phyloP scores from a whole-genome alignment of 306 rosid genomes.

The Pyrus communis region DNA sequence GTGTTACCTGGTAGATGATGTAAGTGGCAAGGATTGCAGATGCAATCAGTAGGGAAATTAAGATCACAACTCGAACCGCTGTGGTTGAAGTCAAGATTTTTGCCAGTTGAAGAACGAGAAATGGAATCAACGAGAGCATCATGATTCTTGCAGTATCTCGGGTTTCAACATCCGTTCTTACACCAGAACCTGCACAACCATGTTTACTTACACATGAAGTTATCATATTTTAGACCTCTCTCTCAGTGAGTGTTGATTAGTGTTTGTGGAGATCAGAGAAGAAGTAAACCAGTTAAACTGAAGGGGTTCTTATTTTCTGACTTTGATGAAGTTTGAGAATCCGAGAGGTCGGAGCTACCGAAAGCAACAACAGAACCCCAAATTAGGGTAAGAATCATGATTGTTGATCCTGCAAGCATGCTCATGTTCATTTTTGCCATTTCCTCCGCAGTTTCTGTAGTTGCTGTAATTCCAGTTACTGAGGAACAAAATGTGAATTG shows the following conservation, averaged over 20 bases:
- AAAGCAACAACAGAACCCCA: constrained; percentile 32
- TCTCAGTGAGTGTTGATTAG: background rate
- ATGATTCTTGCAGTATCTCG: constrained; percentile 22
- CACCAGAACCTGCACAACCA: constrained; percentile 25
- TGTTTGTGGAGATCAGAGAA: background rate
- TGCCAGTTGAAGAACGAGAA: constrained; percentile 25
- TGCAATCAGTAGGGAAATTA: constrained; percentile 19
- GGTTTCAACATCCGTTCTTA: constrained; percentile 23
- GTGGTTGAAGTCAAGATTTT: constrained; percentile 12
- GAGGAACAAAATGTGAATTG: background rate
- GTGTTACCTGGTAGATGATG: constrained; percentile 23
- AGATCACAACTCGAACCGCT: constrained; percentile 7
- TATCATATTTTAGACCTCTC: background rate
- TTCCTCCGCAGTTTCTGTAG: constrained; percentile 1
- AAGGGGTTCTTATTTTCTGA: constrained; percentile 3
- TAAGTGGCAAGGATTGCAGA: constrained; percentile 8
- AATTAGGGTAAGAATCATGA: constrained; percentile 24
- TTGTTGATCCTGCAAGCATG: constrained; percentile 28
- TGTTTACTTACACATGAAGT: background rate
- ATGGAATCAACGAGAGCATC: constrained; percentile 27
- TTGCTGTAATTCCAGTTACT: constrained; percentile 27
- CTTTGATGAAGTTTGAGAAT: constrained; percentile 4
- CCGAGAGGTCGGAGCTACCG: constrained; percentile 27
- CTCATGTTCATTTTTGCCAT: constrained; percentile 20
- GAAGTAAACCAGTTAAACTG: constrained; percentile 16